A percentile compares a stretch with the other conserved stretches of the same genome.
Evolutionary conservation across 352 stramenopile species (phyloP).

Genomic region (Elongisporangium senticosum): DNA sequence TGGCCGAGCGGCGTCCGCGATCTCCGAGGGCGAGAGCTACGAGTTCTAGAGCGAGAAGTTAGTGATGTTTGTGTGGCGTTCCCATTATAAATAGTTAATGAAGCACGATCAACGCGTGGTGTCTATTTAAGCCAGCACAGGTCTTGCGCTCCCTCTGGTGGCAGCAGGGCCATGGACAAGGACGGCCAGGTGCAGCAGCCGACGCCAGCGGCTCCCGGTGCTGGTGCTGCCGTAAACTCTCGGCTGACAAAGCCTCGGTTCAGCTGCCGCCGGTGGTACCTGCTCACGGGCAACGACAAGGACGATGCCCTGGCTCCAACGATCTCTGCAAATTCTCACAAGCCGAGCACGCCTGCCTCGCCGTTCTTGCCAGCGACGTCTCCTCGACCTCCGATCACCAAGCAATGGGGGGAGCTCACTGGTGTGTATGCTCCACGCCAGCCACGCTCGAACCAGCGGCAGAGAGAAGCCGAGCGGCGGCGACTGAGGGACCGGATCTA

Average conservation of each 20-base stretch:
- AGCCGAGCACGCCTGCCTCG: conserved; percentile 1
- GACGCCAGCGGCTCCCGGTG: not conserved
- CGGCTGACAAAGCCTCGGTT: conserved; percentile 16
- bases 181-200: not conserved
- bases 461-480: conserved; percentile 10
- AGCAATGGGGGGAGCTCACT: not conserved
- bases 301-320: conserved; percentile 4
- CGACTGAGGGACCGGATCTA: conserved; percentile 25
- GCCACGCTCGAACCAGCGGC: conserved; percentile 2
- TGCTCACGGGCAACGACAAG: conserved; percentile 20
- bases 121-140: conserved; percentile 13
- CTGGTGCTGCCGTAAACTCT: not conserved
- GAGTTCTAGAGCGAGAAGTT: conserved; percentile 49
- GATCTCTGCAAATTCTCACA: not conserved
- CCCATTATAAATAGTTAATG: conserved; percentile 11
- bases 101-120: not conserved
- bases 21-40: conserved; percentile 52
- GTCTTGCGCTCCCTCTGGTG: conserved; percentile 12
- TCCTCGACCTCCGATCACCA: not conserved
- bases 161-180: not conserved
- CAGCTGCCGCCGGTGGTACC: conserved; percentile 38
- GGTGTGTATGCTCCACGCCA: not conserved
- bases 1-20: conserved; percentile 30
- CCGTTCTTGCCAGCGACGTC: not conserved
- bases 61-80: conserved; percentile 6